These are phyloP conservation scores for Tetrapisispora pingtungensis DNA, from an alignment of 805 yeast genomes.

Conservation along the genomic window DNA sequence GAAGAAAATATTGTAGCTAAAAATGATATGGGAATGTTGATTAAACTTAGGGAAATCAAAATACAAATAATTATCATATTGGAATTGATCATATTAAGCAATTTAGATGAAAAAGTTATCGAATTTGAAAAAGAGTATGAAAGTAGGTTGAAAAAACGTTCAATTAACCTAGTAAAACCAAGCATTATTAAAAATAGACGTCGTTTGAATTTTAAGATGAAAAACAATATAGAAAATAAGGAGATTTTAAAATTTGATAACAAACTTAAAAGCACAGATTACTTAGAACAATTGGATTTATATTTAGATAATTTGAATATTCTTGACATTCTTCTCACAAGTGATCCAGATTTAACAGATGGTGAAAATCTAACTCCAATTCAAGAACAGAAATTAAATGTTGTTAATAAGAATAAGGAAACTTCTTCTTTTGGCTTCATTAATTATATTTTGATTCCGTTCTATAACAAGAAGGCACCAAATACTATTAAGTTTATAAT, in stretches of 20 bases:
- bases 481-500: slow-evolving; percentile 36
- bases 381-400: slow-evolving; percentile 17
- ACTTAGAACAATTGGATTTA: slow-evolving; percentile 32
- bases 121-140: slow-evolving; percentile 24
- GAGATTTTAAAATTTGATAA: slow-evolving; percentile 1
- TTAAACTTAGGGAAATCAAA: slow-evolving; percentile 48
- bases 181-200: slow-evolving; percentile 10
- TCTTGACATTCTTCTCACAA: slow-evolving; percentile 40
- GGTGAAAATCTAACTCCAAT: slow-evolving; percentile 7
- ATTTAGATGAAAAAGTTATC: slow-evolving; percentile 28
- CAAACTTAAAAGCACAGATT: slow-evolving; percentile 9
- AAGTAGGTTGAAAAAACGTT: slow-evolving; percentile 18
- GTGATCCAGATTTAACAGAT: slow-evolving; percentile 15
- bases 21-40: slow-evolving; percentile 28
- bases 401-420: slow-evolving; percentile 26
- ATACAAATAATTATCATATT: slow-evolving; percentile 40
- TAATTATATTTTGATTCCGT: slow-evolving; percentile 44
- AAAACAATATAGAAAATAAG: slow-evolving; percentile 20
- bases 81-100: slow-evolving; percentile 34
- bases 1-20: slow-evolving; percentile 13
- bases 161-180: slow-evolving; percentile 27
- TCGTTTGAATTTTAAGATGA: slow-evolving; percentile 16
- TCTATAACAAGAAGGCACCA: slow-evolving; percentile 41
- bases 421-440: slow-evolving; percentile 38
- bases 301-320: slow-evolving; percentile 44